Evolutionary conservation across 768 basidiomycete species (phyloP), one percentile per base, ranked within the genome.

Genomic region (Suillus weaverae): DNA sequence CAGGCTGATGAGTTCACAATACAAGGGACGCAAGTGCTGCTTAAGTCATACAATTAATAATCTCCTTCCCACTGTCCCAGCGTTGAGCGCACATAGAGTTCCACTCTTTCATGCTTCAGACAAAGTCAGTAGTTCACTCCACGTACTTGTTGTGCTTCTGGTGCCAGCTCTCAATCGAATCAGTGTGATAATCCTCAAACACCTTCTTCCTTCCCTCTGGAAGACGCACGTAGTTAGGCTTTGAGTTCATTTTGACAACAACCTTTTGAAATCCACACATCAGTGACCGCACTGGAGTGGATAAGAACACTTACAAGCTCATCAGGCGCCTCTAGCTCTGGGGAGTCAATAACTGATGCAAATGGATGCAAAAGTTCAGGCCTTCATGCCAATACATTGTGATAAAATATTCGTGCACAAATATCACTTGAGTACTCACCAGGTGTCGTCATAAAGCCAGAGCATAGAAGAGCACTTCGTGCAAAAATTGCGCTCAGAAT

Each of bases 301-400:
- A 18, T 13, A 62, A 22, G 32, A 26, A 46, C 5, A 70, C 80
- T 63, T 59, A 87, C 88, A 81, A 88, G 73, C 16, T 78, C 79
- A 14, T 82, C 76, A 2, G 88, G 86, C 0, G 70, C 65, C 41
- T 82, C 80, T 16, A 89, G 80, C n/a, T 83, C 79, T 3, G 87
- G 87, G 5, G 80, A 80, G 62, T 89, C 89, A 59, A 89, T 88
- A 0, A 82, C 87, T 35, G 86, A 86, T 10, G 88, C 88, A 66
- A 89, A 90, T 4, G 89, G 89, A 62, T 89, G 89, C 39, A 90
- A 77, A 0, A 85, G 69, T 33, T 89, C 85, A 0, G 88, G 87
- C 88, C 88, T 89, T 51, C 2, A 32, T n/a, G 5, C 9, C 14
- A 26, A 4, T 16, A 26, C 26, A 3, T 11, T 3, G 32, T 36